Base-by-base conservation (phyloP, 257 asterid species). In the Anisodus acutangulus region DNA sequence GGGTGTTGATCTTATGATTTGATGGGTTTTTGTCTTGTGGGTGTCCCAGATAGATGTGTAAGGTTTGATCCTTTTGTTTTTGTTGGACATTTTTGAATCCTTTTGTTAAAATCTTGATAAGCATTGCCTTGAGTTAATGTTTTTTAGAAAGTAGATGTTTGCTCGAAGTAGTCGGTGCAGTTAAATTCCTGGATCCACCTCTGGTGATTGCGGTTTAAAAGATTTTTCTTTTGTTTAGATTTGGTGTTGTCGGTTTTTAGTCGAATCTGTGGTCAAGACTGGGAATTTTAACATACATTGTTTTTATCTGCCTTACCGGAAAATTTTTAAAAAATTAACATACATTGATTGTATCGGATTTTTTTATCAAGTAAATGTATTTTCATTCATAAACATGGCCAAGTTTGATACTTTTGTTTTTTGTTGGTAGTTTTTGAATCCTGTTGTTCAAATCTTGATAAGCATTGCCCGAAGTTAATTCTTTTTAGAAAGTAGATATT, bases 201-300 rank as follows among this genome's bases (percentile, higher is more conserved):
- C 66, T 59, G 8, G 26, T 3, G 31, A 59, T 6, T 3, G 11
- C 7, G 17, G 31, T 59, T 59, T 6, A 59, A 59, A 7, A 17
- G 31, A 59, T 59, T 3, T 6, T 59, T 16, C 37, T 74, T 66
- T 83, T 74, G 87, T 83, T 89, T 26, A n/a, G 7, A 26, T 59
- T 17, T 59, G 64, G 1, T 16, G 45, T 17, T 59, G 6, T 59
- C 16, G 0, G 6, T 2, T 17, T 59, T 17, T 59, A 0, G 31
- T 2, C 17, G 17, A 59, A 17, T 59, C 26, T 59, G 31, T 59
- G 4, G 31, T 2, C 66, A 59, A 59, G 4, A 59, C 72, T 63
- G 45, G 58, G 17, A 37, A 43, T 80, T 60, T 90, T 84, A 39
- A 74, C 88, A 70, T 86, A 89, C 84, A 84, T 85, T 86, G 80